phyloP scores from a whole-genome alignment of 2,329 filamentous ascomycete genomes.

The Trichophyton schoenleinii region DNA sequence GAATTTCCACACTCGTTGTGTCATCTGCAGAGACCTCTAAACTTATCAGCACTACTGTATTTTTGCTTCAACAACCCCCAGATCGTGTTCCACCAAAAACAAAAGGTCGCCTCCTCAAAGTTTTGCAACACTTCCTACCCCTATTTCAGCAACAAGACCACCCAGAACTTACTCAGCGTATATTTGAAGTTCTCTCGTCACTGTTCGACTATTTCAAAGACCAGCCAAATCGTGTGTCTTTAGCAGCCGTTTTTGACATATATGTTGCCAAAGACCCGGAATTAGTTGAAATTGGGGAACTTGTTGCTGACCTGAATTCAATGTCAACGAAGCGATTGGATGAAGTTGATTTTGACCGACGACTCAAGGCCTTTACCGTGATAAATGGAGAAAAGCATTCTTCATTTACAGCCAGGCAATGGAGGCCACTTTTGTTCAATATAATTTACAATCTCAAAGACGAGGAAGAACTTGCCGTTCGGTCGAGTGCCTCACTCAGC shows the following conservation, averaged over 20 bases:
- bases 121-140: slow-evolving; percentile 68
- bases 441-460: slow-evolving; percentile 76
- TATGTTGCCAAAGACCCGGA: slow-evolving; percentile 54
- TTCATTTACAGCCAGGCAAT: slow-evolving; percentile 57
- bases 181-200: slow-evolving; percentile 63
- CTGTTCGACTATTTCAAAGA: slow-evolving; percentile 89
- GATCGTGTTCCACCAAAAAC: slow-evolving; percentile 69
- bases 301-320: slow-evolving; percentile 73
- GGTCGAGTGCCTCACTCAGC: slow-evolving; percentile 69
- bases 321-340: slow-evolving; percentile 60
- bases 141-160: slow-evolving; percentile 48
- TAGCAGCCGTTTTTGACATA: slow-evolving; percentile 60
- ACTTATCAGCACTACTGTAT: slow-evolving; percentile 66
- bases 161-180: slow-evolving; percentile 45
- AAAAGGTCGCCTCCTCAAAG: slow-evolving; percentile 67
- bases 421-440: slow-evolving; percentile 80
- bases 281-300: slow-evolving; percentile 49
- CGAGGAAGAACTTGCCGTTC: slow-evolving; percentile 75
- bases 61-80: slow-evolving; percentile 72
- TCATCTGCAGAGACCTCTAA: slow-evolving; percentile 53
- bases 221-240: slow-evolving; percentile 56
- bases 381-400: slow-evolving; percentile 53
- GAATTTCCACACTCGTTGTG: slow-evolving; percentile 57
- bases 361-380: slow-evolving; percentile 60
- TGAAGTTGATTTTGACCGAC: slow-evolving; percentile 75